Evolutionary conservation across 331 rosid species (phyloP), one percentile per base, ranked within the genome.

Genomic region (Malus hybrid): DNA sequence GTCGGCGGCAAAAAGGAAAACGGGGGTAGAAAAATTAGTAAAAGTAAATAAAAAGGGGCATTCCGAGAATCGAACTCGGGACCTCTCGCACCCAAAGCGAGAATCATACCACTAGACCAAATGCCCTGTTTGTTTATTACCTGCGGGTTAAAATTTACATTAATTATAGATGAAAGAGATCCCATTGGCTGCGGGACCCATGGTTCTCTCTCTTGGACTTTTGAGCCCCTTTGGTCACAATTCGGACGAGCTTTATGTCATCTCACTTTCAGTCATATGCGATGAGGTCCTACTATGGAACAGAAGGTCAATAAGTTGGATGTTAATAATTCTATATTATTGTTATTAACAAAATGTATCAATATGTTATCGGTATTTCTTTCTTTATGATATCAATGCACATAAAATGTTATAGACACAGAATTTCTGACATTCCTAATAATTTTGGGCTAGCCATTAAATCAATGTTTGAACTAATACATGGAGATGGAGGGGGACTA

Each of bases 71-170:
- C 79, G 89, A 86, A 82, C 89, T 82, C 87, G 83, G 85, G 89
- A 82, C 83, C 87, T 80, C 83, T 83, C 85, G 80, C 87, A 80
- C 89, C 85, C 82, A 72, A 86, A 86, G 87, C 84, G 83, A 86
- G 89, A 83, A 86, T 86, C 85, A 86, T 80, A 80, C 85, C 89
- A 85, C 89, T 82, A 82, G 89, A 82, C 84, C 86, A 85, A 85
- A 85, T 77, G 84, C 84, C 88, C 88, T 6, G 0, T 0, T 0
- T 39, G 46, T 9, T 39, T 39, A 0, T 2, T 5, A 1, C 6
- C 10, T 10, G 0, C 0, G 5, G 8, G 1, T 2, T 0, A 2
- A 5, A 39, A 0, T 0, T 0, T 28, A 8, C 8, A 39, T 9
- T 39, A 0, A 2, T 0, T 39, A 39, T 0, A 39, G 1, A n/a